phyloP scores from a whole-genome alignment of 2,329 filamentous ascomycete species.

The Boeremia exigua region DNA sequence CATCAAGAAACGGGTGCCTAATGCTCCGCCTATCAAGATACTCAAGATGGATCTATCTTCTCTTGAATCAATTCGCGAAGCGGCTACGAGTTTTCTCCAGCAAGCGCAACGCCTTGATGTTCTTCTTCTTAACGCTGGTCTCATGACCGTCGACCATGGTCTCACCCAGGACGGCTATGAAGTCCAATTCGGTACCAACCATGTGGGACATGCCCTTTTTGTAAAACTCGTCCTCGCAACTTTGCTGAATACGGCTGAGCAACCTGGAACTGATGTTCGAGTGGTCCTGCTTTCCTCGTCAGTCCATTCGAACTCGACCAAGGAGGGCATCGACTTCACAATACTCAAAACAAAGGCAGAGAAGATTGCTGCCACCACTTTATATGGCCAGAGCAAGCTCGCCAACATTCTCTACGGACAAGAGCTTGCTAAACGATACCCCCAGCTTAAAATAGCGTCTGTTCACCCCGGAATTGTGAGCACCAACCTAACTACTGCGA shows the following conservation, averaged over 20 bases:
- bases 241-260: conserved; percentile 48
- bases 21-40: neutral
- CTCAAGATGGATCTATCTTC: neutral
- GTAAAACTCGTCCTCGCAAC: conserved; percentile 51
- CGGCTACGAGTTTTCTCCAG: neutral
- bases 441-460: too few relatives aligned
- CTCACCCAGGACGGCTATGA: conserved; percentile 54
- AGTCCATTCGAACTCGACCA: neutral
- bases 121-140: conserved; percentile 52
- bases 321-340: neutral
- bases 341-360: neutral
- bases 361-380: neutral
- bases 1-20: neutral
- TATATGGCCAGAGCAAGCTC: neutral
- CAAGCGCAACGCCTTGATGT: conserved; percentile 46
- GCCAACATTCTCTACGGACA: conserved; percentile 54
- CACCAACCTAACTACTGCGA: too few relatives aligned
- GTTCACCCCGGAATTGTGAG: too few relatives aligned
- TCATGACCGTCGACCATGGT: conserved; percentile 32
- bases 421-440: conserved; percentile 48
- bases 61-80: neutral
- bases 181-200: conserved; percentile 55
- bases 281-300: neutral
- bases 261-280: neutral
- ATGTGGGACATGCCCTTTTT: conserved; percentile 54